Percentiles rank a stretch among this genome's conserved stretches.
phyloP scores from a whole-genome alignment of 1,139 yeast species.

The Diutina mesorugosa region DNA sequence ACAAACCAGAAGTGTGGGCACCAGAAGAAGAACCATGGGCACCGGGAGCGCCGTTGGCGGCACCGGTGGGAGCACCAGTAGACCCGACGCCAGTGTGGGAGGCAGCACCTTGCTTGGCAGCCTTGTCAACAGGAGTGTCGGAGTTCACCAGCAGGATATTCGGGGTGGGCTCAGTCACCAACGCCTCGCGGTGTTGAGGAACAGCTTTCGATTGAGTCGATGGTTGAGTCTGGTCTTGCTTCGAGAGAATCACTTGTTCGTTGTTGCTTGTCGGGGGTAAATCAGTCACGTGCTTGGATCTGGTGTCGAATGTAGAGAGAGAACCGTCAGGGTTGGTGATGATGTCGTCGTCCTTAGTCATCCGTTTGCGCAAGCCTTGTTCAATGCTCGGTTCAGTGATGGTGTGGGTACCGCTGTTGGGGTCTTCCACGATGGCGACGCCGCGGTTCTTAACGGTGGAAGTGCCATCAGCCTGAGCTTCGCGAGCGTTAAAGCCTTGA shows the following conservation, averaged over 20 bases:
- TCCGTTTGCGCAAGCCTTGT: background rate
- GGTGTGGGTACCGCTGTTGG: background rate
- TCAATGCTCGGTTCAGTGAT: background rate
- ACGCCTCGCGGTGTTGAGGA: background rate
- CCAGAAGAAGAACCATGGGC: background rate
- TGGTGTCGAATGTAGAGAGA: background rate
- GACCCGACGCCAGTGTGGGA: background rate
- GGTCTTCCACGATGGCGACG: background rate
- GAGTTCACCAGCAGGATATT: background rate
- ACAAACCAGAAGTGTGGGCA: background rate
- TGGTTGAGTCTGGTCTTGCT: background rate
- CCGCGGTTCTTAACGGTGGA: background rate
- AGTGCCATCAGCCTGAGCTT: background rate
- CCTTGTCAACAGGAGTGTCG: background rate
- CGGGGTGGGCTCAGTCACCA: background rate
- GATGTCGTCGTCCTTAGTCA: background rate
- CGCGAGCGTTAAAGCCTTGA: background rate
- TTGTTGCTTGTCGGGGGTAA: background rate
- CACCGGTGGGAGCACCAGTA: background rate
- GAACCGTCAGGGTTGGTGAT: background rate
- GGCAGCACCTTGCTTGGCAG: background rate
- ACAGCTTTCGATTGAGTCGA: background rate
- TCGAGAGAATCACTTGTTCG: background rate
- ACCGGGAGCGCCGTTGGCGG: background rate
- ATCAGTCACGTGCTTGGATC: background rate